A percentile compares a stretch with the other conserved stretches of the same genome.
phyloP scores from a whole-genome alignment of 441 rosid species.

The Eutrema salsugineum region DNA sequence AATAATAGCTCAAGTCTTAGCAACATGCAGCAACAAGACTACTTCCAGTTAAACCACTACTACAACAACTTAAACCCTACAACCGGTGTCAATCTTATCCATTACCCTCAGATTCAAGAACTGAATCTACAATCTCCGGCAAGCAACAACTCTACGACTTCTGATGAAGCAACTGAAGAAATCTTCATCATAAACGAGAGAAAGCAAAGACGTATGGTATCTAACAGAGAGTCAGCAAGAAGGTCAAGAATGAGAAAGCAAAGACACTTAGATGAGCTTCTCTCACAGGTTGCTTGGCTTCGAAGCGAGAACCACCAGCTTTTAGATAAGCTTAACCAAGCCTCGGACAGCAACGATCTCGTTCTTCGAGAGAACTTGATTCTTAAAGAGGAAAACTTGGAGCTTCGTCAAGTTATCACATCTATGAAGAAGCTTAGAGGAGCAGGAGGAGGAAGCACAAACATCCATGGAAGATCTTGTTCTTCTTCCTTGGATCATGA shows the following conservation, averaged over 20 bases:
- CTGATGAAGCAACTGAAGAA: slow-evolving; percentile 78
- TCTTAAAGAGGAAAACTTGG: slow-evolving; percentile 68
- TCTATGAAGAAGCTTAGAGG: slow-evolving; percentile 51
- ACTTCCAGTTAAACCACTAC: slow-evolving; percentile 41
- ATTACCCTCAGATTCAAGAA: slow-evolving; percentile 50
- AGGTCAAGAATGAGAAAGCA: slow-evolving; percentile 75
- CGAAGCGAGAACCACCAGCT: slow-evolving; percentile 64
- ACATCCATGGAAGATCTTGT: background rate
- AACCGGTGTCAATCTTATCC: slow-evolving; percentile 40
- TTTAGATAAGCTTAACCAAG: slow-evolving; percentile 65
- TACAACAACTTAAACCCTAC: slow-evolving; percentile 32
- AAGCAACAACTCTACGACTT: slow-evolving; percentile 79
- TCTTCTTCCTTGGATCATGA: slow-evolving; percentile 23
- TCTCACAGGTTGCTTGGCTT: slow-evolving; percentile 60
- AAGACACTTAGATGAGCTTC: slow-evolving; percentile 68
- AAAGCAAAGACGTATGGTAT: slow-evolving; percentile 71
- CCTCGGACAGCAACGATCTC: slow-evolving; percentile 51
- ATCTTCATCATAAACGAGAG: slow-evolving; percentile 57
- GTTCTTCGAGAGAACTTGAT: slow-evolving; percentile 57
- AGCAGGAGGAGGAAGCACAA: background rate
- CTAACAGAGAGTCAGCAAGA: slow-evolving; percentile 71
- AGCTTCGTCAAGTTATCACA: slow-evolving; percentile 59
- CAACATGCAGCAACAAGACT: slow-evolving; percentile 34
- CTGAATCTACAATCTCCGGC: slow-evolving; percentile 47
- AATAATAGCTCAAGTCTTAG: slow-evolving; percentile 42